A percentile compares a stretch with the other conserved stretches of the same genome.
phyloP scores from a whole-genome alignment of 768 basidiomycete genomes.

The Amanita polypyramis region DNA sequence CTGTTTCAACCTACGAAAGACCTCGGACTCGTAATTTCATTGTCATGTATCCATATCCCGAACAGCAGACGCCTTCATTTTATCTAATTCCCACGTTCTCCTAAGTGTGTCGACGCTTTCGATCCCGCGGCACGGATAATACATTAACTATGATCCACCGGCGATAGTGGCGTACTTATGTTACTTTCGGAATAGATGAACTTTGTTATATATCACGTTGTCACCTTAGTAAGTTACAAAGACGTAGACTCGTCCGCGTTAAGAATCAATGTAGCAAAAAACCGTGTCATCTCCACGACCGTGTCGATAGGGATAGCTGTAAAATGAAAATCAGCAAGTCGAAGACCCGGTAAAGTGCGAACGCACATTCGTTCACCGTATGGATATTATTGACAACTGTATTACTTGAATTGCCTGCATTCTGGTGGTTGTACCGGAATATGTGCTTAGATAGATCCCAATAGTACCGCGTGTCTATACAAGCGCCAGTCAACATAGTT shows the following conservation, averaged over 20 bases:
- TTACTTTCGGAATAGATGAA: too few relatives aligned
- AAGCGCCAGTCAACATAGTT: conserved; percentile 2
- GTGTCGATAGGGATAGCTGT: conserved; percentile 38
- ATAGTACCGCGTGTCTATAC: conserved; percentile 48
- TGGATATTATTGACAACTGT: conserved; percentile 37
- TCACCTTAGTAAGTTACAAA: not conserved
- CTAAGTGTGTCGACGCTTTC: too few relatives aligned
- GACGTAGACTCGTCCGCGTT: conserved; percentile 50
- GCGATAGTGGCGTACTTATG: too few relatives aligned
- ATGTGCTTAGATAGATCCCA: conserved; percentile 52
- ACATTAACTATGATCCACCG: not conserved
- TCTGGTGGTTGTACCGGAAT: conserved; percentile 54
- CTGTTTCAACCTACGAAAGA: too few relatives aligned
- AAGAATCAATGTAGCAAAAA: conserved; percentile 54
- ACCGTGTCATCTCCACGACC: conserved; percentile 56
- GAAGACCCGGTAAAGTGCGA: not conserved
- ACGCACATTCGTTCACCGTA: conserved; percentile 63
- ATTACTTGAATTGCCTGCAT: conserved; percentile 21
- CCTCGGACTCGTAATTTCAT: too few relatives aligned
- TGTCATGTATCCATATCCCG: too few relatives aligned
- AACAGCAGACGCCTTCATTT: too few relatives aligned
- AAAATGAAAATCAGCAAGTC: conserved; percentile 8
- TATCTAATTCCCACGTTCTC: too few relatives aligned
- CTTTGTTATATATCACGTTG: not conserved
- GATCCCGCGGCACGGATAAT: too few relatives aligned